Percentiles rank a stretch among this genome's conserved stretches.
Evolutionary conservation across 2,329 filamentous ascomycete species (phyloP).

Genomic region (Zymoseptoria pseudotritici): DNA sequence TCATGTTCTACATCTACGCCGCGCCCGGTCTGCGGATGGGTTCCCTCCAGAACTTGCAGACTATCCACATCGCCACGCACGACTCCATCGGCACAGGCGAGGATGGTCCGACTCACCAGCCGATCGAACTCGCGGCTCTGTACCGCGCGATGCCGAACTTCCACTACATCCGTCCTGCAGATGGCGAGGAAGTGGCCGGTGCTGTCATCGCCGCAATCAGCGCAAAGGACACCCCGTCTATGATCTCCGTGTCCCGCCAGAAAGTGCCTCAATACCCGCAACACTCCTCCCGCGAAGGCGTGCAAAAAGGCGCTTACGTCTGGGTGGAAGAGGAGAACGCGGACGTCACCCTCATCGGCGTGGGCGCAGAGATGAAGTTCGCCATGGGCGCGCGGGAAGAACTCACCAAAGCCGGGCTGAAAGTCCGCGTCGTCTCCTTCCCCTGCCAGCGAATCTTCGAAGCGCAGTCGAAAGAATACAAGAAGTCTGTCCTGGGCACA

Average conservation of each 20-base stretch:
- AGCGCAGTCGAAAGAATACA: conserved; percentile 40
- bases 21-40: conserved; percentile 33
- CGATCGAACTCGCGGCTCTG: conserved; percentile 31
- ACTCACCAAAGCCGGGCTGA: conserved; percentile 31
- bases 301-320: conserved; percentile 37
- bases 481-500: conserved; percentile 38
- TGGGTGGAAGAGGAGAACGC: conserved; percentile 33
- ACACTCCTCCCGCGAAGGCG: conserved; percentile 32
- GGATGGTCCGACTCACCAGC: conserved; percentile 34
- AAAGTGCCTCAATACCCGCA: conserved; percentile 33
- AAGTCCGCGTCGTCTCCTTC: conserved; percentile 43
- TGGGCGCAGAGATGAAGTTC: conserved; percentile 45
- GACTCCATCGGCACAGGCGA: conserved; percentile 33
- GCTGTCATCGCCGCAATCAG: conserved; percentile 36
- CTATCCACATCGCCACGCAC: conserved; percentile 34
- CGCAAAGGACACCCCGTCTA: conserved; percentile 34
- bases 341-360: conserved; percentile 42
- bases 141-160: conserved; percentile 34
- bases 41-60: conserved; percentile 30
- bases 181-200: conserved; percentile 34
- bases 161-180: conserved; percentile 32
- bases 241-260: conserved; percentile 41
- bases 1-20: conserved; percentile 37
- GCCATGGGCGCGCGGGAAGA: conserved; percentile 37
- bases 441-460: conserved; percentile 47